Evolutionary conservation across 805 yeast species (phyloP), one percentile per base, ranked within the genome.

Genomic region (Debaryomyces tyrocola): DNA sequence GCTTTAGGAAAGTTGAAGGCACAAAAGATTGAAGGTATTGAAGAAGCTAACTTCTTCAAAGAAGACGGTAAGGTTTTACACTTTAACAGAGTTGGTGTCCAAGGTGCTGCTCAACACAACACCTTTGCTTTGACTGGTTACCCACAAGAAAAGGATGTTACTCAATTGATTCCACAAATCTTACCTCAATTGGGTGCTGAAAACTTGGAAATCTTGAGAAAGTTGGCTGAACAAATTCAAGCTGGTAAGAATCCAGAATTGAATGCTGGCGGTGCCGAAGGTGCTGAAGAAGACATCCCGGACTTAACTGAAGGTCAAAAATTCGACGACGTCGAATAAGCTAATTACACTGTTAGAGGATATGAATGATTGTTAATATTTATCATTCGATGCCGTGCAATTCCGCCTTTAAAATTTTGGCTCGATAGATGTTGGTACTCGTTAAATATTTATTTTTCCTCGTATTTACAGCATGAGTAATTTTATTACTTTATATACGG

Each of bases 1-100:
- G 83, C 92, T 64, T 79, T 92, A 74, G 85, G 84, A 71, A 90
- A 91, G 78, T 79, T 92, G 70, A 85, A 87, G 74, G 95, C 91
- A 56, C 88, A 86, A 74, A 86, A 90, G 63, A 75, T 92, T 60
- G 90, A 87, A 58, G 90, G 87, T 64, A 85, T 92, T 63, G 96
- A 90, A 70, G 97, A 92, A 79, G 98, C 96, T 65, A 92, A 91
- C 83, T 88, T 92, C 80, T 91, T 94, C 87, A 87, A 80, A 74
- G 96, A 90, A 55, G 97, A 92, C 72, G 97, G 97, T 67, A 86
- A 85, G 68, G 97, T 94, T 55, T 77, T 92, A 73, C 97, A 92
- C 79, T 90, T 94, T 82, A 84, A 87, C 80, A 86, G 94, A 73
- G 97, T 94, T 58, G 95, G 94, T 75, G 94, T 91, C 55, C 97